These are phyloP conservation scores for Vigna unguiculata DNA, from an alignment of 306 rosid species.

Conservation along the genomic window DNA sequence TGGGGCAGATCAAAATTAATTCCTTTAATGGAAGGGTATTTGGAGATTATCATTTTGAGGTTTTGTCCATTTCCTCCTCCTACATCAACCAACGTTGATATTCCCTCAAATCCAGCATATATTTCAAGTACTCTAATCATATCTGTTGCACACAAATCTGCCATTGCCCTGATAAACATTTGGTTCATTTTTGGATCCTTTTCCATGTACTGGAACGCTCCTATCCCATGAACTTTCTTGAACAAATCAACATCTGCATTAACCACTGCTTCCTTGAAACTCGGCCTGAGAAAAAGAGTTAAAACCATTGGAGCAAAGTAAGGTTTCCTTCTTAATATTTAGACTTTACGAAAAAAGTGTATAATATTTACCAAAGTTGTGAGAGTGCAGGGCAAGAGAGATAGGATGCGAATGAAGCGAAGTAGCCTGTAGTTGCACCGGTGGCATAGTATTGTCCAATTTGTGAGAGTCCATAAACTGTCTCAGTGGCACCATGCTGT, in stretches of 20 bases:
- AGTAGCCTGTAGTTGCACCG: not conserved
- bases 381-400: not conserved
- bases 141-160: not conserved
- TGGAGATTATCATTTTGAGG: constrained; percentile 45
- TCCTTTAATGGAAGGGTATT: constrained; percentile 45
- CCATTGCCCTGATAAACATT: constrained; percentile 39
- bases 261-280: constrained; percentile 47
- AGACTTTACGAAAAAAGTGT: too few relatives aligned
- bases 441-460: constrained; percentile 33
- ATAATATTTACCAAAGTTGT: constrained; percentile 14
- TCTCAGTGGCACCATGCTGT: not conserved
- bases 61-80: constrained; percentile 51
- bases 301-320: not conserved
- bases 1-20: constrained; percentile 54
- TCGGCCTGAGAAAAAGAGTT: constrained; percentile 32
- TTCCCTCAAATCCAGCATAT: constrained; percentile 45
- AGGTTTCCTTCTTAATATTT: not conserved
- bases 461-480: constrained; percentile 21
- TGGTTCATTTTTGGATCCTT: constrained; percentile 38
- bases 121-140: constrained; percentile 40
- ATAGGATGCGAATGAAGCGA: not conserved
- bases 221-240: constrained; percentile 39
- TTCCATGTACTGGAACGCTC: constrained; percentile 42
- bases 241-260: constrained; percentile 42
- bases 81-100: constrained; percentile 47